Conservation (phyloP, 2,329 filamentous ascomycete genomes). For the Annulohypoxylon truncatum region DNA sequence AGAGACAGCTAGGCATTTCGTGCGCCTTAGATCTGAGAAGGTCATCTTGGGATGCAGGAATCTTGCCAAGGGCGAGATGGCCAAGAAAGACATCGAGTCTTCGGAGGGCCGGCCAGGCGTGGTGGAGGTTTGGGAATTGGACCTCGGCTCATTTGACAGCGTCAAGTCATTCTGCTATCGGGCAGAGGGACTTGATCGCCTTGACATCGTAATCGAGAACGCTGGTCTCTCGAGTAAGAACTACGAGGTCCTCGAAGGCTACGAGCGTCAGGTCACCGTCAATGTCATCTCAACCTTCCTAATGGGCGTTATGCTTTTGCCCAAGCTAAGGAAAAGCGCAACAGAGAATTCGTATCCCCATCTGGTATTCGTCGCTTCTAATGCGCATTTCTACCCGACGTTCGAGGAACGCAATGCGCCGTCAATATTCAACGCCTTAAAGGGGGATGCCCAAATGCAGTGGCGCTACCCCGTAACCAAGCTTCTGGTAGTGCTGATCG, state of each 20-base stretch:
- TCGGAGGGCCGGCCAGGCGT: conserved; percentile 40
- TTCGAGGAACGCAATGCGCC: background rate
- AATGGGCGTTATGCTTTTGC: conserved; percentile 57
- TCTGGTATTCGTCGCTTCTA: background rate
- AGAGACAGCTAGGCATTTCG: conserved; percentile 57
- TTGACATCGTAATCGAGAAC: conserved; percentile 59
- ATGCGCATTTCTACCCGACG: background rate
- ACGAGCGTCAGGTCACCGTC: conserved; percentile 58
- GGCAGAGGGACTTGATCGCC: conserved; percentile 49
- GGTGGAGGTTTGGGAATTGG: conserved; percentile 59
- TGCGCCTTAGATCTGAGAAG: conserved; percentile 53
- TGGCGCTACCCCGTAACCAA: background rate
- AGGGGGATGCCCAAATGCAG: background rate
- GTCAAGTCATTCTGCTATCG: conserved; percentile 54
- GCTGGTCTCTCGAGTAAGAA: conserved; percentile 50
- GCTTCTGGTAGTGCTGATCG: background rate
- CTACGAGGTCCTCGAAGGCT: conserved; percentile 51
- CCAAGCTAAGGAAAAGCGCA: conserved; percentile 35
- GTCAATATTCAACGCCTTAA: background rate
- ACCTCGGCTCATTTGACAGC: conserved; percentile 55
- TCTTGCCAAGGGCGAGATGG: conserved; percentile 55
- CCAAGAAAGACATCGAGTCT: conserved; percentile 52
- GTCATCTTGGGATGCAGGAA: conserved; percentile 58
- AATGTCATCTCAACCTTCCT: conserved; percentile 62
- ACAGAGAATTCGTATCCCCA: background rate